Base-by-base conservation (phyloP, 208 protist genomes). In the Phytomonas francai region DNA sequence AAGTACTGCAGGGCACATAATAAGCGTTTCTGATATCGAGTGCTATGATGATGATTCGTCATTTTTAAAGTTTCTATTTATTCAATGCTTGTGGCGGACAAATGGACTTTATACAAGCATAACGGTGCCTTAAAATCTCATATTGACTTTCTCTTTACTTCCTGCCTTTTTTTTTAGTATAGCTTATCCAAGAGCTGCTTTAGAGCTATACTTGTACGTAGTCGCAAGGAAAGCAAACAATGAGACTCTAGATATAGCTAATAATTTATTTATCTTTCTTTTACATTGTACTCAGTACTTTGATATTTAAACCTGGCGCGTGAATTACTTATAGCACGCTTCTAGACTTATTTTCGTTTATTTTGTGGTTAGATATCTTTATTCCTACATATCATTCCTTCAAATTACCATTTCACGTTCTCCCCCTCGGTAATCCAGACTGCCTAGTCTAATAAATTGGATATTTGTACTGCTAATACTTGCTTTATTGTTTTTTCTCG, bases 131-230 rank as follows among this genome's bases (percentile, higher is more conserved):
- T 25, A 54, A 54, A 54, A 22, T 25, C 16, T 54, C 45, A 65
- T 33, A 65, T 34, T 62, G 34, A 29, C 25, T 31, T 64, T n/a
- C 51, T 70, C 56, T 54, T 65, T 29, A 64, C 65, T 72, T 65
- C 39, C 58, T 65, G 36, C 25, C 42, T 78, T 58, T 54, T 54
- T 58, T 78, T 58, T 54, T 54, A 54, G 45, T 54, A 6, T 54
- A 54, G 45, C 6, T 54, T 54, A 54, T 19, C 11, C 45, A 54
- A 54, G 19, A 54, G 22, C 45, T 54, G 11, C 22, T 54, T 54
- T 54, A 54, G 45, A 54, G 25, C 19, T 54, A 54, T 54, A 25
- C 45, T 54, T 25, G 45, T 54, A 25, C 45, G 45, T 25, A 54
- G 16, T 54, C 45, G 1, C 22, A 54, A 54, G 22, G 16, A 25